Conservation (phyloP, 129 eudicot species). For the Mikania micrantha region DNA sequence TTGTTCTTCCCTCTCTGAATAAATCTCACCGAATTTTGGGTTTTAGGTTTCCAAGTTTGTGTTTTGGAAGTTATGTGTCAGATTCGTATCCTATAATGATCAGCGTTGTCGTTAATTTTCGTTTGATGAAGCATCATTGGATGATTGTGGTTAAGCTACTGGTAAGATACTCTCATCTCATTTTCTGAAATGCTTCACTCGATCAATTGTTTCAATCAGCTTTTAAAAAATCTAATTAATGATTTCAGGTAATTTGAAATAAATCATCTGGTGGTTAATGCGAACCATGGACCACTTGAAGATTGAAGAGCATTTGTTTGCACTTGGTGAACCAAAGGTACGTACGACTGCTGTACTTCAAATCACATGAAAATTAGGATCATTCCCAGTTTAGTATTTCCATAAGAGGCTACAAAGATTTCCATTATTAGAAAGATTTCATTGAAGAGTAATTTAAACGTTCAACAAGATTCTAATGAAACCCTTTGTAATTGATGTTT, state of each 20-base stretch:
- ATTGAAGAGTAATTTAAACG: background rate
- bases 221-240: background rate
- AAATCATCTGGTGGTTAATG: background rate
- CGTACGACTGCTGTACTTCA: background rate
- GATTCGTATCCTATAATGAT: constrained; percentile 19
- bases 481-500: background rate
- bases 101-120: background rate
- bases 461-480: background rate
- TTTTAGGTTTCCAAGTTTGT: background rate
- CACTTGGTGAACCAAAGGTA: constrained; percentile 94
- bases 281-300: constrained; percentile 57
- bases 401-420: background rate
- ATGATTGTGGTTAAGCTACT: constrained; percentile 14
- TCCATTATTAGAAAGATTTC: background rate
- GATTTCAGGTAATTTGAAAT: constrained; percentile 24
- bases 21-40: background rate
- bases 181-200: background rate
- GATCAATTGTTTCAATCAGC: background rate
- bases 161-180: background rate
- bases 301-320: constrained; percentile 62
- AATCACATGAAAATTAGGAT: background rate
- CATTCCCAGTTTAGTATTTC: background rate
- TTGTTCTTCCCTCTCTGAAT: constrained; percentile 4
- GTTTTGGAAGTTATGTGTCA: background rate
- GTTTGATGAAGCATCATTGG: constrained; percentile 61